Base-by-base conservation (phyloP, 345 rosid genomes). In the Dovyalis caffra region DNA sequence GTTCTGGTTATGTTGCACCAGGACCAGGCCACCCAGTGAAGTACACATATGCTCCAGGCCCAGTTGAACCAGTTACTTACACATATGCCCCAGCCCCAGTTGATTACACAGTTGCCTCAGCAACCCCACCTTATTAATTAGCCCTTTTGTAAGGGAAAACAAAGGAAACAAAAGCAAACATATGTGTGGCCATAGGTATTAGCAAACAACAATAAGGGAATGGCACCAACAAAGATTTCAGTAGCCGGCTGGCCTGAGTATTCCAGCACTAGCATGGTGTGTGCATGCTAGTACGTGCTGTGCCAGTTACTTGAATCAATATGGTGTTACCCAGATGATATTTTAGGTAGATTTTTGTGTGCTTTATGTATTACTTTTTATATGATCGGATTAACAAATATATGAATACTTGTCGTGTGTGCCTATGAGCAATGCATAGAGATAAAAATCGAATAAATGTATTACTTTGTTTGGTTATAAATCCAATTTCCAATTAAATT, bases 1-100 rank as follows among this genome's bases (percentile, higher is more conserved):
- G 97, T 87, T 86, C 93, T 0, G 93, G 94, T 2, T 23, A 74
- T 26, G 88, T 71, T 23, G 91, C 91, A 29, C 85, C 87, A 6
- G 93, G 86, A 70, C 90, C 90, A 10, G 31, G 77, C 40, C 71
- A 67, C 0, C 4, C 81, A 0, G 76, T 15, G 51, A 70, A 74
- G n/a, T n/a, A n/a, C n/a, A n/a, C n/a, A n/a, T n/a, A n/a, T n/a
- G n/a, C n/a, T n/a, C n/a, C n/a, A n/a, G n/a, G n/a, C n/a, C n/a
- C n/a, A n/a, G n/a, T n/a, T n/a, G n/a, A n/a, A n/a, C n/a, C n/a
- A n/a, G n/a, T n/a, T n/a, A n/a, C n/a, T 57, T 73, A 38, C 69
- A 14, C 68, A 0, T 28, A n/a, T 35, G 75, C 75, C 1, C 77
- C 75, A 25, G 58, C n/a, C 1, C 69, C 69, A 65, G 25, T 65